Percentiles rank a stretch among this genome's conserved stretches.
Evolutionary conservation across 139 green algal species (phyloP).

Genomic region (Chlamydomonas sp.): DNA sequence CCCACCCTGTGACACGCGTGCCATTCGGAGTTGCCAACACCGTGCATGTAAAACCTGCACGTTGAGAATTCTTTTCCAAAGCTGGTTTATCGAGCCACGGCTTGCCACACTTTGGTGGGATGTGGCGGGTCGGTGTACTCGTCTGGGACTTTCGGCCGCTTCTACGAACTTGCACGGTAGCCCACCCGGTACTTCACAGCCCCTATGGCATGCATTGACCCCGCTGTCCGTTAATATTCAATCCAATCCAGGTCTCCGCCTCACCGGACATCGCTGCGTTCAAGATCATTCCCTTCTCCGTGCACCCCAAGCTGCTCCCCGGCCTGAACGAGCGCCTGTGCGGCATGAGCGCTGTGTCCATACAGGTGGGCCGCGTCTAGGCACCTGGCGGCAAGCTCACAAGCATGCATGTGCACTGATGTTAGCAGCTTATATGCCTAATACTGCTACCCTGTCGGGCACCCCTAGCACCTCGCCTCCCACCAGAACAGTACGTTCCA

Average conservation of each 20-base stretch:
- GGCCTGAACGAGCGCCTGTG: not conserved
- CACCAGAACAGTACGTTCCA: not conserved
- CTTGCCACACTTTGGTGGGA: too few species aligned
- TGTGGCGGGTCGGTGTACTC: too few species aligned
- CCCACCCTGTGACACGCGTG: too few species aligned
- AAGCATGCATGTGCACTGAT: not conserved
- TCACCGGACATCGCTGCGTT: conserved; percentile 37
- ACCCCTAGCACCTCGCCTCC: not conserved
- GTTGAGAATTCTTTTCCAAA: too few species aligned
- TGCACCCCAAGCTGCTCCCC: conserved; percentile 9
- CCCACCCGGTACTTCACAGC: not conserved
- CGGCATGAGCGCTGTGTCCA: conserved; percentile 22
- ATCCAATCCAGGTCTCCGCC: conserved; percentile 14
- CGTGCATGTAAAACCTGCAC: too few species aligned
- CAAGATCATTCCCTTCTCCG: conserved; percentile 36
- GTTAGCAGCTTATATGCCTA: not conserved
- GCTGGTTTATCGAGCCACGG: too few species aligned
- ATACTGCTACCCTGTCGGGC: too few species aligned
- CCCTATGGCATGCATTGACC: not conserved
- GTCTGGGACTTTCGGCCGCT: too few species aligned
- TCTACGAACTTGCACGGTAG: too few species aligned
- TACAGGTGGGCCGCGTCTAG: not conserved
- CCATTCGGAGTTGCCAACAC: too few species aligned
- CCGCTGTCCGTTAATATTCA: not conserved
- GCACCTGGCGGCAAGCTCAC: not conserved